Evolutionary conservation across 768 basidiomycete species (phyloP).

Genomic region (Agaricus subrufescens): DNA sequence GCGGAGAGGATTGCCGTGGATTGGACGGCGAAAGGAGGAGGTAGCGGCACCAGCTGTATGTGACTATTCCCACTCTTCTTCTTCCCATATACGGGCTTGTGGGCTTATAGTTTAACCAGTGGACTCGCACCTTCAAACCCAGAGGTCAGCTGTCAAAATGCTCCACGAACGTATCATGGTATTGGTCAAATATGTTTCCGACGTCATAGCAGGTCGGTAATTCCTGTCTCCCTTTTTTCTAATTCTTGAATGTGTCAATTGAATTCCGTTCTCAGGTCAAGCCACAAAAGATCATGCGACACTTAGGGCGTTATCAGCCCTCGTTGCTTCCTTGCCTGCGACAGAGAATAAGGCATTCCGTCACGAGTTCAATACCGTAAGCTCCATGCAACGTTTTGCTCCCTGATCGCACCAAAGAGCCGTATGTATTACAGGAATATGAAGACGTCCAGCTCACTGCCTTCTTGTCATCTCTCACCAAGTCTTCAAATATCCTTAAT

Average conservation of each 20-base stretch:
- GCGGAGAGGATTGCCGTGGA: conserved; percentile 98
- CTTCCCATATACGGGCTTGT: conserved; percentile 1
- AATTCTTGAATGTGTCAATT: not conserved
- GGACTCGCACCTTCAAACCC: conserved; percentile 85
- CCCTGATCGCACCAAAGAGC: not conserved
- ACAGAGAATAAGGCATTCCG: conserved; percentile 80
- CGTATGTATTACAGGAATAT: conserved; percentile 66
- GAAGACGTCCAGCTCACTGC: conserved; percentile 92
- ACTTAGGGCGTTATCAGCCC: conserved; percentile 78
- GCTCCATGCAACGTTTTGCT: conserved; percentile 15
- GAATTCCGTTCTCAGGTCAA: conserved; percentile 41
- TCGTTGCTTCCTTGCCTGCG: conserved; percentile 85
- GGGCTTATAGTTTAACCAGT: conserved; percentile 41
- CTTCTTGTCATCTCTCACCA: conserved; percentile 83
- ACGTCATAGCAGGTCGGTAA: conserved; percentile 56
- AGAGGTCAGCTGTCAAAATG: conserved; percentile 96
- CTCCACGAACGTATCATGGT: conserved; percentile 85
- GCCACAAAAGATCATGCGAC: conserved; percentile 75
- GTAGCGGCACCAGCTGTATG: conserved; percentile 76
- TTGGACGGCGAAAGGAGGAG: conserved; percentile 86
- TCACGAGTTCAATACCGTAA: conserved; percentile 84
- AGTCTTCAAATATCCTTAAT: conserved; percentile 82
- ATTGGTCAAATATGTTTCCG: conserved; percentile 81
- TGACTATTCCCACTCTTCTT: conserved; percentile 11
- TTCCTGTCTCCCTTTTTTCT: not conserved